These are phyloP conservation scores for Hymenoscyphus infarciens DNA, from an alignment of 2,329 filamentous ascomycete species.

Conservation along the genomic window DNA sequence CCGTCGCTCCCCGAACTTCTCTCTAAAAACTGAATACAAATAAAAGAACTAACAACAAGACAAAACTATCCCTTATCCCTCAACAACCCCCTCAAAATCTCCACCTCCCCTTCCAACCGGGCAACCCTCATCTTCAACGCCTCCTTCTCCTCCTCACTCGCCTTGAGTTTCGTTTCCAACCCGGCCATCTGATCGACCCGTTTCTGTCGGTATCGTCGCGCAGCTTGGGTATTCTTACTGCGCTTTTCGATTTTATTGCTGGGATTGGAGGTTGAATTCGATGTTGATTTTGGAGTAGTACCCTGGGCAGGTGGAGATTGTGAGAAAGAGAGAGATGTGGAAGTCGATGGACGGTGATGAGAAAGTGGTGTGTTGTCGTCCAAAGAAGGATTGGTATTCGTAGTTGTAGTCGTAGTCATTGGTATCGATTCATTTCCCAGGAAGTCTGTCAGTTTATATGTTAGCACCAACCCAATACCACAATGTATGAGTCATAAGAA, in stretches of 20 bases:
- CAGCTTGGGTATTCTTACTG: constrained; percentile 67
- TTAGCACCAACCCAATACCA: neutral
- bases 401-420: neutral
- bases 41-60: neutral
- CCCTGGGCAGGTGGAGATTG: neutral
- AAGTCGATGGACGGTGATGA: neutral
- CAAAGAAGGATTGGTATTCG: neutral
- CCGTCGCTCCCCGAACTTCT: neutral
- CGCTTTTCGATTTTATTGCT: constrained; percentile 46
- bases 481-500: neutral
- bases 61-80: neutral
- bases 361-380: neutral
- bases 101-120: constrained; percentile 61
- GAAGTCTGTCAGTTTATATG: neutral
- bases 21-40: neutral
- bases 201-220: constrained; percentile 67
- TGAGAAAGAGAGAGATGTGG: neutral
- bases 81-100: constrained; percentile 53
- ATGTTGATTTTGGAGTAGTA: neutral
- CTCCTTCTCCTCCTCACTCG: constrained; percentile 59
- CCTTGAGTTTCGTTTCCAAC: constrained; percentile 56
- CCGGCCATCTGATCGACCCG: constrained; percentile 62
- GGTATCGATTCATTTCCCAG: neutral
- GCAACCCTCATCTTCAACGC: constrained; percentile 60
- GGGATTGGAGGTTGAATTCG: constrained; percentile 9